Evolutionary conservation across 1,139 yeast genomes (phyloP).

Genomic region (Hemisphaericaspora lyxosophila): DNA sequence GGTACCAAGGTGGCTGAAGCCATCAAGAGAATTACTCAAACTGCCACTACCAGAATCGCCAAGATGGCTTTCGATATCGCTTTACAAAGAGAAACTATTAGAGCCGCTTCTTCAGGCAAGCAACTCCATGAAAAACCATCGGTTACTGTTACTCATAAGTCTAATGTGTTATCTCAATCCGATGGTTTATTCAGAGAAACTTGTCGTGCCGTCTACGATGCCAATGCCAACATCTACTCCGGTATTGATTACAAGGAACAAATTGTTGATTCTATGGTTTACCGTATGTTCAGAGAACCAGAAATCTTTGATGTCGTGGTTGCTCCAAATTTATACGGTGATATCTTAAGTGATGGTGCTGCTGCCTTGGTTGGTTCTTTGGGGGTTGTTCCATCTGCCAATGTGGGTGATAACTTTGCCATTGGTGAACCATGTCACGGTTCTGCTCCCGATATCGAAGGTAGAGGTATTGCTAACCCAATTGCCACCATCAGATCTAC

Average conservation of each 20-base stretch:
- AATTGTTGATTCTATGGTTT: conserved; percentile 98
- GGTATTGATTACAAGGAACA: conserved; percentile 80
- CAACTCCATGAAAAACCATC: conserved; percentile 57
- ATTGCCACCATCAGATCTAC: conserved; percentile 97
- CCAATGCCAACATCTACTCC: conserved; percentile 56
- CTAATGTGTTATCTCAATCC: conserved; percentile 86
- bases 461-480: conserved; percentile 92
- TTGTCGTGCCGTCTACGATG: conserved; percentile 72
- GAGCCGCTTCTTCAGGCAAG: conserved; percentile 55
- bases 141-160: conserved; percentile 93
- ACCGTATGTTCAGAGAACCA: conserved; percentile 97
- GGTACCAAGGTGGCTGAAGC: conserved; percentile 93
- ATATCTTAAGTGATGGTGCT: conserved; percentile 96
- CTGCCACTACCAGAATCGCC: conserved; percentile 83
- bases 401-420: conserved; percentile 93
- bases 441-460: conserved; percentile 97
- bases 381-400: conserved; percentile 98
- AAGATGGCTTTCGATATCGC: conserved; percentile 92
- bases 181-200: conserved; percentile 97
- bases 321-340: conserved; percentile 98
- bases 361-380: conserved; percentile 98
- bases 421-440: conserved; percentile 99
- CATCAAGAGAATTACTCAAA: conserved; percentile 89
- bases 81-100: conserved; percentile 78
- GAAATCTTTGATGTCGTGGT: conserved; percentile 95